These are phyloP conservation scores for Brettanomyces custersianus DNA, from an alignment of 805 yeast genomes.

Conservation along the genomic window DNA sequence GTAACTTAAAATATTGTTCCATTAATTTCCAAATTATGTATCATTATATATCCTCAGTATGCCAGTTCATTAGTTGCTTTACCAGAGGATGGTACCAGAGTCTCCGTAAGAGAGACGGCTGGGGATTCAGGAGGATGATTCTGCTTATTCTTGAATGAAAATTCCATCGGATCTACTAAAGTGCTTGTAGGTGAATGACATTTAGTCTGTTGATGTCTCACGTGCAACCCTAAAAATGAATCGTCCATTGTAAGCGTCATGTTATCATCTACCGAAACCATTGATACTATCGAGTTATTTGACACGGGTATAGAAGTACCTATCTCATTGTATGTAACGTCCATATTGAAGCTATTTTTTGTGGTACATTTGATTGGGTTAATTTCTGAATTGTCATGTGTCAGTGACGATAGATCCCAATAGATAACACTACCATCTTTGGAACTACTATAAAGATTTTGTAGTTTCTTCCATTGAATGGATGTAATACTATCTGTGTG, in stretches of 20 bases:
- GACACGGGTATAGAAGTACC: constrained; percentile 59
- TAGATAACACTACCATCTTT: constrained; percentile 59
- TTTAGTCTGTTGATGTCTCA: not conserved
- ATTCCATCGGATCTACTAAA: not conserved
- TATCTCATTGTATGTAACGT: constrained; percentile 27
- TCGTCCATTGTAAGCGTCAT: constrained; percentile 46
- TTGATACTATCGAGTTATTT: constrained; percentile 36
- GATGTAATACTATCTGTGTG: constrained; percentile 47
- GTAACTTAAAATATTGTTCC: too few relatives aligned
- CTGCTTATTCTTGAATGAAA: not conserved
- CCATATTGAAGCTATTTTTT: constrained; percentile 33
- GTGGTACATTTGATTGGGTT: constrained; percentile 29
- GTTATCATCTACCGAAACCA: constrained; percentile 28
- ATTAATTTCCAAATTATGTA: too few relatives aligned
- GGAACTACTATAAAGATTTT: constrained; percentile 45
- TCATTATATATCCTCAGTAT: too few relatives aligned
- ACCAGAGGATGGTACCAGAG: too few relatives aligned
- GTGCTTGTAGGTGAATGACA: not conserved
- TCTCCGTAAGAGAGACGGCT: not conserved
- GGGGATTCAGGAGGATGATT: too few relatives aligned
- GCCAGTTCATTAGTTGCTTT: too few relatives aligned
- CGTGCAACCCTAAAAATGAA: constrained; percentile 48
- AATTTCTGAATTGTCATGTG: constrained; percentile 2
- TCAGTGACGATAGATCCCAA: constrained; percentile 40
- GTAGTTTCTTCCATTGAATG: constrained; percentile 44